phyloP scores from a whole-genome alignment of 805 yeast genomes.

The Cyberlindnera xishuangbannaensis region DNA sequence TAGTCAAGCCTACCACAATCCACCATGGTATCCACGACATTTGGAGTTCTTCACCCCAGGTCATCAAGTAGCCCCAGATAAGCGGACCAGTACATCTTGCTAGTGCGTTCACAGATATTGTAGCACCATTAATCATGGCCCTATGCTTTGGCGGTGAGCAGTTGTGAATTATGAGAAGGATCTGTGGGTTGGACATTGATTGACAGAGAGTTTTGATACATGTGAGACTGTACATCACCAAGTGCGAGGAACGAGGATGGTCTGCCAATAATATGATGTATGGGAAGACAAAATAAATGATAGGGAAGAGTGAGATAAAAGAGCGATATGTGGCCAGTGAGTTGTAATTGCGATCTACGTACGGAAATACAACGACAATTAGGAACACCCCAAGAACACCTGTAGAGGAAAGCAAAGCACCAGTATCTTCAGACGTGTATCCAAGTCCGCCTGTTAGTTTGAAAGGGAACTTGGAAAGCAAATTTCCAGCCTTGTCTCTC shows the following conservation, averaged over 20 bases:
- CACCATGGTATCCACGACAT: conserved; percentile 32
- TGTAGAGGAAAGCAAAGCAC: conserved; percentile 42
- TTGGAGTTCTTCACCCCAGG: conserved; percentile 28
- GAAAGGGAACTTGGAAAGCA: conserved; percentile 40
- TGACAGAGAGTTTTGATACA: conserved; percentile 34
- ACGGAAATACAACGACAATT: conserved; percentile 46
- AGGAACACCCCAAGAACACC: conserved; percentile 49
- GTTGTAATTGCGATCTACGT: conserved; percentile 41
- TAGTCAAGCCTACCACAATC: conserved; percentile 23
- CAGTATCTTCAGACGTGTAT: conserved; percentile 40
- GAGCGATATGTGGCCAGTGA: conserved; percentile 39
- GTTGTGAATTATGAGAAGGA: conserved; percentile 48
- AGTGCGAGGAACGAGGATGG: conserved; percentile 6
- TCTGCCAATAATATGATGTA: conserved; percentile 38
- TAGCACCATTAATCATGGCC: conserved; percentile 54
- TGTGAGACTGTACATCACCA: conserved; percentile 23
- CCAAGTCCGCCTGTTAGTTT: conserved; percentile 48
- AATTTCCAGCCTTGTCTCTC: conserved; percentile 20
- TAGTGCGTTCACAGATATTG: conserved; percentile 46
- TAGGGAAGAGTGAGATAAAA: conserved; percentile 37
- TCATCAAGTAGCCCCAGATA: conserved; percentile 44
- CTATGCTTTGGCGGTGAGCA: conserved; percentile 48
- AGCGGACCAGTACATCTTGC: conserved; percentile 56
- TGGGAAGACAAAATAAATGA: conserved; percentile 42
- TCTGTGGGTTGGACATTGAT: conserved; percentile 47